Conservation (phyloP, 176 grass and related monocot genomes). For the Juncus effusus region DNA sequence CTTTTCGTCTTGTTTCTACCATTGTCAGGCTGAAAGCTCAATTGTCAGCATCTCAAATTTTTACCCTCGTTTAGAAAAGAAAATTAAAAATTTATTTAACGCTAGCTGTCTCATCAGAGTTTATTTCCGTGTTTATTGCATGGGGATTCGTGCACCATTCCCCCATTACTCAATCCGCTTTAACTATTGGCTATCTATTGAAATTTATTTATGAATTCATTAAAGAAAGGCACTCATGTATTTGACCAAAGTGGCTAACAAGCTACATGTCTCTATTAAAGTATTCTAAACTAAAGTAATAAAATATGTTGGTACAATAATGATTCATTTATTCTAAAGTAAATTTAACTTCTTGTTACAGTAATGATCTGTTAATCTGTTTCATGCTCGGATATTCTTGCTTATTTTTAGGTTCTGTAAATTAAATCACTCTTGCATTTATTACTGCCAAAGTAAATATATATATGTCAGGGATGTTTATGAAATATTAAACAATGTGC, state of each 20-base stretch:
- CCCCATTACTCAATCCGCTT: constrained; percentile 8
- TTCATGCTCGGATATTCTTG: too few relatives aligned
- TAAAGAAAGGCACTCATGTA: too few relatives aligned
- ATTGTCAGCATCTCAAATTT: constrained; percentile 3
- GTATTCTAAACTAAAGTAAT: background rate
- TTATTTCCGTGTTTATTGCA: background rate
- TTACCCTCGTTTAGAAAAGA: constrained; percentile 1
- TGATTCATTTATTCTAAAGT: background rate
- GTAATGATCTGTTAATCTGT: too few relatives aligned
- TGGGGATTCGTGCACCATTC: constrained; percentile 19
- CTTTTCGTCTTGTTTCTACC: constrained; percentile 27
- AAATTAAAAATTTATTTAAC: too few relatives aligned
- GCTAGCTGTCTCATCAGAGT: background rate
- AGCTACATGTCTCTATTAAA: background rate
- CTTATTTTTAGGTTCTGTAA: too few relatives aligned
- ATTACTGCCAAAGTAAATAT: too few relatives aligned
- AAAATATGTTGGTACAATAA: background rate
- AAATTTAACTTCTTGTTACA: background rate
- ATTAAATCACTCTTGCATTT: too few relatives aligned
- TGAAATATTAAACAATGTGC: too few relatives aligned
- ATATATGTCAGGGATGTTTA: too few relatives aligned
- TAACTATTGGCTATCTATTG: background rate
- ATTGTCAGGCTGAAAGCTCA: constrained; percentile 15
- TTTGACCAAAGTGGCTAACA: background rate
- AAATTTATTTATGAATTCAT: constrained; percentile 1